Conservation (phyloP, 306 rosid species). For the Canavalia ensiformis region DNA sequence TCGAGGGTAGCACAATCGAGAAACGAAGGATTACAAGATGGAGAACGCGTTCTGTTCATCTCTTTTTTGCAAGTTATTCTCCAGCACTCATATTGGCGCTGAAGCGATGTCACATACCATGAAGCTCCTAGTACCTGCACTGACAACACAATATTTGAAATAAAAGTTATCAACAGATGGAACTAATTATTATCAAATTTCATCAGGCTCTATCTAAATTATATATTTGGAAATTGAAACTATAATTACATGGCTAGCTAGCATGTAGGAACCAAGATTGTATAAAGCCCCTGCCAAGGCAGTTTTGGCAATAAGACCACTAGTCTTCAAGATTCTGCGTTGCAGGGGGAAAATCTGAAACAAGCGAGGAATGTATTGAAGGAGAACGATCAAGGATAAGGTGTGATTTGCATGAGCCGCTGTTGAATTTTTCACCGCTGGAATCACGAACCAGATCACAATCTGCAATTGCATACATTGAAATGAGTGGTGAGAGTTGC, state of each 20-base stretch:
- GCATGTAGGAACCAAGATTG: constrained; percentile 79
- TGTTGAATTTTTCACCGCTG: constrained; percentile 58
- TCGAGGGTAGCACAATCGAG: constrained; percentile 58
- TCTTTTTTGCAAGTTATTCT: constrained; percentile 62
- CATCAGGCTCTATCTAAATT: not conserved
- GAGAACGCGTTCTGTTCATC: constrained; percentile 73
- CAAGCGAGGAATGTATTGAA: constrained; percentile 80
- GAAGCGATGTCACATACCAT: constrained; percentile 86
- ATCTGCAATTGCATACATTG: constrained; percentile 58
- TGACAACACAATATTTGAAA: constrained; percentile 51
- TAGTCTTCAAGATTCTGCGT: constrained; percentile 70
- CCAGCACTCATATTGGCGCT: constrained; percentile 85
- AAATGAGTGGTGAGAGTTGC: not conserved
- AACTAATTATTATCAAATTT: no score
- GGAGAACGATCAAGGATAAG: constrained; percentile 76
- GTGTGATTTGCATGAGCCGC: constrained; percentile 82
- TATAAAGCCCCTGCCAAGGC: constrained; percentile 85
- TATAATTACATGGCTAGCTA: constrained; percentile 77
- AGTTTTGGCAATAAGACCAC: constrained; percentile 82
- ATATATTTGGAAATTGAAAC: not conserved
- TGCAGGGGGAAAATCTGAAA: constrained; percentile 81
- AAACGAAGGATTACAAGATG: constrained; percentile 68
- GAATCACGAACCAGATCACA: constrained; percentile 83
- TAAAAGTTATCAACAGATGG: no score
- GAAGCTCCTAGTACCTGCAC: constrained; percentile 90